These are phyloP conservation scores for Cladosporium sp. DNA, from an alignment of 2,329 filamentous ascomycete genomes.

Conservation along the genomic window DNA sequence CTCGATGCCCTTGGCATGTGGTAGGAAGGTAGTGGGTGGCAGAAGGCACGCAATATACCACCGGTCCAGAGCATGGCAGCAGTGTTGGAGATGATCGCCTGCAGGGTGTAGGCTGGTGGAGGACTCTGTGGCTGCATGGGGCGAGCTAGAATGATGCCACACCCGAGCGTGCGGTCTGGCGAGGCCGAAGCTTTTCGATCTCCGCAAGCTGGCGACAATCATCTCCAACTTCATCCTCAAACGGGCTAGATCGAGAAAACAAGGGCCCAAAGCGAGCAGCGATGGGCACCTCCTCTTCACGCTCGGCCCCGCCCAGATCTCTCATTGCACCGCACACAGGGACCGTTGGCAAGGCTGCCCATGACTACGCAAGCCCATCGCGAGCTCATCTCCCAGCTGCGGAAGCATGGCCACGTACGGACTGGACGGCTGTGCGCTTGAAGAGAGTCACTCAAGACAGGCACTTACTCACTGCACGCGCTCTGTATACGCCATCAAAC, in stretches of 20 bases:
- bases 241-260: background rate
- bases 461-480: too few relatives aligned
- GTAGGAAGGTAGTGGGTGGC: background rate
- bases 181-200: background rate
- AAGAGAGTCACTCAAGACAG: background rate
- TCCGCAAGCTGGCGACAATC: background rate
- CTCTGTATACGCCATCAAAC: background rate
- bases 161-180: background rate
- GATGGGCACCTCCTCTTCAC: background rate
- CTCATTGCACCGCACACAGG: background rate
- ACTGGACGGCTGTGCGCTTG: background rate
- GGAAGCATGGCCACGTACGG: background rate
- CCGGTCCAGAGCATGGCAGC: background rate
- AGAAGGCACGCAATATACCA: background rate
- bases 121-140: too few relatives aligned
- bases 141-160: conserved; percentile 3
- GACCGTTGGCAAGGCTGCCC: background rate
- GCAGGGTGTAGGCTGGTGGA: conserved; percentile 7
- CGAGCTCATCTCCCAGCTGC: background rate
- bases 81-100: background rate
- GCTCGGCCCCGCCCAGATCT: background rate
- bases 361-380: background rate
- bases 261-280: background rate
- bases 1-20: background rate
- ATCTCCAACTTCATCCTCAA: background rate